These are phyloP conservation scores for Penicillium concentricum DNA, from an alignment of 2,329 filamentous ascomycete genomes.

Conservation along the genomic window DNA sequence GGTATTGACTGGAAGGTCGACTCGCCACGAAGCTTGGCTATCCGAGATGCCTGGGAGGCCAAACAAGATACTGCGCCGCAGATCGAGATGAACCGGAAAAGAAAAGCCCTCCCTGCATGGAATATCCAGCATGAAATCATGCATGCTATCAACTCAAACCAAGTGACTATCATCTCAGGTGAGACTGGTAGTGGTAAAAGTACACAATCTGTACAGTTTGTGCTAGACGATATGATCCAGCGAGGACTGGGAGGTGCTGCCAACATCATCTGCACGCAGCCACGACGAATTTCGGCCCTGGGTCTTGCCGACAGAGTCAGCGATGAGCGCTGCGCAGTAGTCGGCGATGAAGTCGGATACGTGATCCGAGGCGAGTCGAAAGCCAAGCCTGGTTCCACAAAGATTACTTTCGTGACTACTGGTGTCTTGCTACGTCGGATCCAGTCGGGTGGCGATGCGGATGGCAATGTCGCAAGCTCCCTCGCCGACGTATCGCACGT, in stretches of 20 bases:
- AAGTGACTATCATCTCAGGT: conserved; percentile 94
- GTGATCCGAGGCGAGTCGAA: conserved; percentile 88
- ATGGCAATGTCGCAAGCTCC: conserved; percentile 76
- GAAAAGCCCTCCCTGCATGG: conserved; percentile 84
- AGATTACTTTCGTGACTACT: conserved; percentile 93
- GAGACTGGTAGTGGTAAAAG: conserved; percentile 97
- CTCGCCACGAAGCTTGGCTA: conserved; percentile 56
- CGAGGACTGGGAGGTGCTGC: conserved; percentile 70
- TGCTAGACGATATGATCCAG: conserved; percentile 85
- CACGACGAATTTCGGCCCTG: conserved; percentile 87
- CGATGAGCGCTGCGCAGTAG: conserved; percentile 77
- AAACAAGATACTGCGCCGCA: conserved; percentile 66
- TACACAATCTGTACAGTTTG: conserved; percentile 93
- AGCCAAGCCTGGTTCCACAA: conserved; percentile 67
- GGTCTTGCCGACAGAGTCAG: conserved; percentile 92
- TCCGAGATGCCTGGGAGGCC: conserved; percentile 64
- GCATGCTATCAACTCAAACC: conserved; percentile 68
- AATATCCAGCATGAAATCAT: conserved; percentile 75
- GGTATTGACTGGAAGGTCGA: conserved; percentile 65
- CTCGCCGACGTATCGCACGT: conserved; percentile 90
- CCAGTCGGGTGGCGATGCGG: conserved; percentile 81
- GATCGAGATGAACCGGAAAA: conserved; percentile 70
- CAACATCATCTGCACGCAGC: conserved; percentile 95
- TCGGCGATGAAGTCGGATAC: conserved; percentile 89
- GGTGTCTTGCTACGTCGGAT: conserved; percentile 86